These are phyloP conservation scores for Saccharomyces eubayanus DNA, from an alignment of 805 yeast species.

Conservation along the genomic window DNA sequence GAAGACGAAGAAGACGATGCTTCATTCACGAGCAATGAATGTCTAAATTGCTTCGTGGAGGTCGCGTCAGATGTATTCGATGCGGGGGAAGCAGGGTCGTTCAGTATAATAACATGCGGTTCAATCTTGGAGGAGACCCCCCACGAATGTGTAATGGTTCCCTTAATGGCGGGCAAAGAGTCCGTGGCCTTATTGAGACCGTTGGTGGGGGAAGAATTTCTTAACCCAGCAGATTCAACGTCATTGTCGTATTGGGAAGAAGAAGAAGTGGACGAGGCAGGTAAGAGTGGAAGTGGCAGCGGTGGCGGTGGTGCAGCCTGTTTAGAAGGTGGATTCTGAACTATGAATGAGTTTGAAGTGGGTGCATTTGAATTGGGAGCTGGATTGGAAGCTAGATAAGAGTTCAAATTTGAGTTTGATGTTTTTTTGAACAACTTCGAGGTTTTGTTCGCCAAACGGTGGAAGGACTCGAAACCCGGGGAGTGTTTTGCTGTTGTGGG, in stretches of 20 bases:
- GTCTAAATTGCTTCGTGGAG: neutral
- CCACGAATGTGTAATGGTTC: slow-evolving; percentile 46
- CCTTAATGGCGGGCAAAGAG: slow-evolving; percentile 33
- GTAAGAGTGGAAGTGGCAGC: neutral
- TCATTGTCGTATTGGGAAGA: slow-evolving; percentile 1
- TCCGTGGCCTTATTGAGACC: slow-evolving; percentile 1
- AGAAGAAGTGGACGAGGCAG: neutral
- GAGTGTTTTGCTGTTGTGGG: slow-evolving; percentile 8
- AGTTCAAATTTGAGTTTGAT: slow-evolving; percentile 9
- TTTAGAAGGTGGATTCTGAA: neutral
- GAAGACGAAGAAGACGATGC: neutral
- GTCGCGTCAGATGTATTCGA: neutral
- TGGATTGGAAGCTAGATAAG: neutral
- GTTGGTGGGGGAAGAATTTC: neutral
- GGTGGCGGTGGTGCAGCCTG: neutral
- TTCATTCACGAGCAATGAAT: neutral
- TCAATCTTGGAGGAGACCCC: slow-evolving; percentile 25
- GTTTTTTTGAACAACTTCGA: slow-evolving; percentile 25
- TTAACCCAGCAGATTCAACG: slow-evolving; percentile 1
- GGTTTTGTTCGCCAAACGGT: slow-evolving; percentile 22
- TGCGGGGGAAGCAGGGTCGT: slow-evolving; percentile 4
- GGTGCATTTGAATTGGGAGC: slow-evolving; percentile 1
- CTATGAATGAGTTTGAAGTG: neutral
- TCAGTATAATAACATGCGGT: slow-evolving; percentile 18
- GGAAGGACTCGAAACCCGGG: slow-evolving; percentile 26